These are phyloP conservation scores for Astragalus membranaceus DNA, from an alignment of 306 rosid species.

Conservation along the genomic window DNA sequence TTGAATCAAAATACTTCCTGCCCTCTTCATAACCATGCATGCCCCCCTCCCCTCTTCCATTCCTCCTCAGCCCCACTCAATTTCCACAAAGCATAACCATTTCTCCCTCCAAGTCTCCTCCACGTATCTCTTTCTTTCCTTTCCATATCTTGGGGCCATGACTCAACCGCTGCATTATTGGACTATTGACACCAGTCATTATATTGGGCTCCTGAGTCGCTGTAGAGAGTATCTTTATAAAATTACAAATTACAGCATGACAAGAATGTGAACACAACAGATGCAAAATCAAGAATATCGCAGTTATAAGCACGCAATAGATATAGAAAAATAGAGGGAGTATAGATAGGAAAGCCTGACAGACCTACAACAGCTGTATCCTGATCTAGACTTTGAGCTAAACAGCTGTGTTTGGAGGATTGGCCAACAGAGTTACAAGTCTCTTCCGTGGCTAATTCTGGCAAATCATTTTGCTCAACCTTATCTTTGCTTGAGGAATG, in stretches of 20 bases:
- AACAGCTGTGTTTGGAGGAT: constrained; percentile 6
- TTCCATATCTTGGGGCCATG: not conserved
- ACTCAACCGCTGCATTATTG: not conserved
- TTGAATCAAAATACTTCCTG: not conserved
- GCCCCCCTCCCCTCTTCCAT: not conserved
- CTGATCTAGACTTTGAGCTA: constrained; percentile 13
- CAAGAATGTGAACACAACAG: constrained; percentile 4
- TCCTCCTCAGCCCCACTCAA: not conserved
- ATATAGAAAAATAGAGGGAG: not conserved
- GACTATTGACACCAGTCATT: not conserved
- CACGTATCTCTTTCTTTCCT: not conserved
- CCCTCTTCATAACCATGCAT: not conserved
- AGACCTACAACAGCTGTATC: constrained; percentile 33
- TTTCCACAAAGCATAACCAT: not conserved
- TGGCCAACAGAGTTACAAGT: constrained; percentile 15
- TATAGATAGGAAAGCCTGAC: constrained; percentile 3
- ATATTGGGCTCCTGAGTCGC: not conserved
- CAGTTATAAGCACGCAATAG: not conserved
- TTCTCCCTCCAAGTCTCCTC: not conserved
- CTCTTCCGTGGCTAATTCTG: constrained; percentile 20
- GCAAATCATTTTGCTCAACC: constrained; percentile 25
- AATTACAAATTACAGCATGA: not conserved
- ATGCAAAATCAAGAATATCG: not conserved
- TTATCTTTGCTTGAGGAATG: constrained; percentile 24
- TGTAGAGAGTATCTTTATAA: not conserved